Evolutionary conservation across 192 early-diverging fungal species (phyloP).

Genomic region (Obelidium mucronatum): DNA sequence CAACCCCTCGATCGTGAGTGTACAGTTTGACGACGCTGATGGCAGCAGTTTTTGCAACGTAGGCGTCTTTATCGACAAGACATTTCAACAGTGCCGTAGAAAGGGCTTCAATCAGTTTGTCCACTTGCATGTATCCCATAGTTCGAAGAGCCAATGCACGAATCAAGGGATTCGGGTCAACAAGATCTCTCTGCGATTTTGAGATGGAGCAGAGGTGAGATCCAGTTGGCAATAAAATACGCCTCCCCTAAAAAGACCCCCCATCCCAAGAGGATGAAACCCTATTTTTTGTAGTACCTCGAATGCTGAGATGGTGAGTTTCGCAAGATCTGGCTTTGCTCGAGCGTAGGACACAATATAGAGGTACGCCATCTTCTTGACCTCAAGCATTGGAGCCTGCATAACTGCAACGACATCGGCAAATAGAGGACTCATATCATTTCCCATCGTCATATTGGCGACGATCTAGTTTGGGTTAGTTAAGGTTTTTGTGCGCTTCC

Average conservation of each 20-base stretch:
- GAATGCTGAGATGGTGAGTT: slow-evolving; percentile 96
- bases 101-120: slow-evolving; percentile 93
- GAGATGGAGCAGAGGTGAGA: too few species aligned
- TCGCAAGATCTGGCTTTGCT: slow-evolving; percentile 95
- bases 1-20: slow-evolving; percentile 84
- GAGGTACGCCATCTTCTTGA: slow-evolving; percentile 98
- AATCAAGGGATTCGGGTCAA: slow-evolving; percentile 94
- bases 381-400: slow-evolving; percentile 97
- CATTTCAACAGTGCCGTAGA: slow-evolving; percentile 91
- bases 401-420: slow-evolving; percentile 99
- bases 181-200: slow-evolving; percentile 80
- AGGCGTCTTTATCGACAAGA: slow-evolving; percentile 89
- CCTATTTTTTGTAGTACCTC: slow-evolving; percentile 75
- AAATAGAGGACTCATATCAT: slow-evolving; percentile 95
- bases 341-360: slow-evolving; percentile 99
- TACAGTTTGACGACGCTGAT: slow-evolving; percentile 96
- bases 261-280: too few species aligned
- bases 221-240: too few species aligned
- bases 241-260: too few species aligned
- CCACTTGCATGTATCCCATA: slow-evolving; percentile 97
- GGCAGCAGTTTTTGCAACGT: slow-evolving; percentile 97
- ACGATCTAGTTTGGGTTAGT: slow-evolving; percentile 74
- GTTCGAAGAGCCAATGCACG: slow-evolving; percentile 96
- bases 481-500: slow-evolving; percentile 30
- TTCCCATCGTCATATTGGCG: slow-evolving; percentile 99